Base-by-base conservation (phyloP, 2,329 filamentous ascomycete species). In the Aspergillus fischeri region DNA sequence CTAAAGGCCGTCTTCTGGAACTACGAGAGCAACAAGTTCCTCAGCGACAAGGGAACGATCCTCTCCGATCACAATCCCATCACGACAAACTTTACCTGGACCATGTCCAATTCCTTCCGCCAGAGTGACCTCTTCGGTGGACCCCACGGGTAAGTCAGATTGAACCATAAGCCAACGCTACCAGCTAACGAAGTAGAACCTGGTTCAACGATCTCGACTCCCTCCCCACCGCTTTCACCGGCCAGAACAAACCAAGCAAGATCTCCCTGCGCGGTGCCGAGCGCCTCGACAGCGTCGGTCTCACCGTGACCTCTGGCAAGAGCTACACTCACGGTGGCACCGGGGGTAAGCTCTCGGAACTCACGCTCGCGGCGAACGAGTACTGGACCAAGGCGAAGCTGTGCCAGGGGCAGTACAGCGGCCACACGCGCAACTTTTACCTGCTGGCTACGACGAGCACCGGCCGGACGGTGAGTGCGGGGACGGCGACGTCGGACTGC, bases 51-150 rank as follows among this genome's bases (percentile, higher is more conserved):
- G 60, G 84, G 83, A 28, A 79, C 68, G 59, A 75, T 86, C 20
- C 75, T 89, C 27, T 82, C 82, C 1, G 86, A 89, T 67, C 86
- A 89, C 67, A 86, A 88, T 70, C 85, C 85, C 1, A 75, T 89
- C 17, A 51, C 64, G 1, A 58, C 60, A 8, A 64, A 63, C 38
- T 68, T 70, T 5, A 63, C 62, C 35, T 67, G 66, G 65, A 45
- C 55, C 73, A 77, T n/a, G 80, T 83, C n/a, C 75, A 81, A 64
- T 80, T 86, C 66, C 73, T 76, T 63, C 80, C 79, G 78, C 59
- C 64, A 63, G 55, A 70, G 62, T 54, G 61, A 65, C 44, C 59
- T 68, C 42, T 68, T 64, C 4, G 67, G 67, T 42, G 67, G 67
- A 2, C 67, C 67, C 0, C 65, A 70, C 41, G 67, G 63, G 63